A percentile compares a stretch with the other conserved stretches of the same genome.
These are phyloP conservation scores for Phytopythium vexans DNA, from an alignment of 352 stramenopile species.

Conservation along the genomic window DNA sequence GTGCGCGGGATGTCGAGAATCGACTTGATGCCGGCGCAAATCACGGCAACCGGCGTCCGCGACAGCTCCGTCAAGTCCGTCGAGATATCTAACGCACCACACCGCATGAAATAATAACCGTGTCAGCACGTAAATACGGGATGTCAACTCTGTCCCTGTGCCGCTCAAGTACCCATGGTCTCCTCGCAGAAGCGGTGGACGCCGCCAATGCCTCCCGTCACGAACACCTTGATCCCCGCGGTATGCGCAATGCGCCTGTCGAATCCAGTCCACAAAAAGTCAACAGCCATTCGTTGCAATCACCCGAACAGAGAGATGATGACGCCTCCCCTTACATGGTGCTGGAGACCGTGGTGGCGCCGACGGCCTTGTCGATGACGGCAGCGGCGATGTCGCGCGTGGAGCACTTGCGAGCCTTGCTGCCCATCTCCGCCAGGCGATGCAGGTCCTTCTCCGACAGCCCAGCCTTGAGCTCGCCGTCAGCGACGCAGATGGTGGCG, in stretches of 20 bases:
- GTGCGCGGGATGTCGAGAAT: slow-evolving; percentile 97
- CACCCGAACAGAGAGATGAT: neutral
- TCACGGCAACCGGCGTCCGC: slow-evolving; percentile 94
- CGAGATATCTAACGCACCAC: slow-evolving; percentile 80
- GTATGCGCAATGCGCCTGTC: slow-evolving; percentile 88
- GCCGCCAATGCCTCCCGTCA: slow-evolving; percentile 96
- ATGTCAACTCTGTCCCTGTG: neutral
- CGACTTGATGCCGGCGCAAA: slow-evolving; percentile 98
- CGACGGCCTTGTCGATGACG: slow-evolving; percentile 64
- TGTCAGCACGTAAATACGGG: neutral
- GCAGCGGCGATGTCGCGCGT: slow-evolving; percentile 81
- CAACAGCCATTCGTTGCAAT: neutral
- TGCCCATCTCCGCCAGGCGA: slow-evolving; percentile 62
- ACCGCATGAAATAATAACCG: neutral
- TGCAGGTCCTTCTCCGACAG: slow-evolving; percentile 54
- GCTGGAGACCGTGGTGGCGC: slow-evolving; percentile 95
- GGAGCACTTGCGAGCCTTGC: slow-evolving; percentile 67
- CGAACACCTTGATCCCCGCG: slow-evolving; percentile 96
- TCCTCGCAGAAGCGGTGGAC: slow-evolving; percentile 95
- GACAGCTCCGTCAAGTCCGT: slow-evolving; percentile 96
- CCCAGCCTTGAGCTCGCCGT: slow-evolving; percentile 86
- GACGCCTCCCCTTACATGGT: slow-evolving; percentile 81
- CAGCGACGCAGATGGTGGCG: slow-evolving; percentile 96
- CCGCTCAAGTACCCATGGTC: slow-evolving; percentile 51
- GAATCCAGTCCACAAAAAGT: neutral